Base-by-base conservation (phyloP, 495 filamentous ascomycete species). In the Aspergillus coremiiformis region DNA sequence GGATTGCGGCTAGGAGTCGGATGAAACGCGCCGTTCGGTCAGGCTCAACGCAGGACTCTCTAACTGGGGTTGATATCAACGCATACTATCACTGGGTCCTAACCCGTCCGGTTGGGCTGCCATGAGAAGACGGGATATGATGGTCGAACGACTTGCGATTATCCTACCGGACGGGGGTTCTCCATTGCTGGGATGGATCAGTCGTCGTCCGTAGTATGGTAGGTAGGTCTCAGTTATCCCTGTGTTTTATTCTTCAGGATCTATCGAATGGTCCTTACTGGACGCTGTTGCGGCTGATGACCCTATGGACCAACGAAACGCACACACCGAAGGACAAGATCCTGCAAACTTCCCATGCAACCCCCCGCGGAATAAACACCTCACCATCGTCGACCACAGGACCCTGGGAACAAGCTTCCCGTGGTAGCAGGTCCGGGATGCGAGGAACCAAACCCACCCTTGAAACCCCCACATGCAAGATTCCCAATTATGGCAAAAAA, bases 21-120 rank as follows among this genome's bases (percentile, higher is more conserved):
- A 49, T 72, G 69, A 72, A 72, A 72, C 69, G 60, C 57, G 54
- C 56, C 52, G 55, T 26, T 47, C 59, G 45, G 48, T 42, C 33
- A 33, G 35, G 52, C 53, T 50, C 27, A 52, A 39, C 4, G 12
- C 20, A 11, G 8, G 19, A 10, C 17, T 2, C 37, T 20, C 37
- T 21, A 41, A 19, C 37, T 21, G 37, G 19, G 21, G 37, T 41
- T 41, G 17, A 41, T 41, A 21, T 21, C n/a, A 2, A 10, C 19
- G 19, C 37, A 35, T 35, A 12, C 14, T 35, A 35, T 35, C 32
- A 35, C 32, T 35, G 32, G 24, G 32, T 12, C 12, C 32, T 35
- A 10, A 32, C 29, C n/a, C 7, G 32, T 35, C 32, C 1, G 32
- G n/a, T 35, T 35, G 32, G 32, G 32, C 32, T 35, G 12, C 9